These are phyloP conservation scores for Trametes villosa DNA, from an alignment of 768 basidiomycete species.

Conservation along the genomic window DNA sequence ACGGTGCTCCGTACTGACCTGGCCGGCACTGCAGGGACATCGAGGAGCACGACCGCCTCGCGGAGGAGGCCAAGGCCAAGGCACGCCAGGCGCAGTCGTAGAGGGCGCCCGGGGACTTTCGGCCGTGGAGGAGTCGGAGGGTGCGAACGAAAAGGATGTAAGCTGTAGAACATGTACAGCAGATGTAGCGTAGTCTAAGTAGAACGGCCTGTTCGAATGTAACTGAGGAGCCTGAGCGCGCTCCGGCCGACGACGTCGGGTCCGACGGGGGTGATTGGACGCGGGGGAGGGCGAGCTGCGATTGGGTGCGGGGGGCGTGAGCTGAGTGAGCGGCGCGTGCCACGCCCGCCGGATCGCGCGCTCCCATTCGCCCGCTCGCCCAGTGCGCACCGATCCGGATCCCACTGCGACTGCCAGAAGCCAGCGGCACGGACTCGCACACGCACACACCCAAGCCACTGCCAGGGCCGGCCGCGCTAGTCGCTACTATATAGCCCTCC, in stretches of 20 bases:
- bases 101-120: too few species aligned
- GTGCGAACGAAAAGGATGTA: neutral
- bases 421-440: too few species aligned
- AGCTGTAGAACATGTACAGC: slow-evolving; percentile 10
- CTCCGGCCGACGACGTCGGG: slow-evolving; percentile 7
- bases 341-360: neutral
- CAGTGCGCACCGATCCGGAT: too few species aligned
- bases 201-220: neutral
- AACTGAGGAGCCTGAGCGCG: neutral
- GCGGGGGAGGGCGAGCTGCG: neutral
- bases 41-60: slow-evolving; percentile 73
- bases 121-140: too few species aligned
- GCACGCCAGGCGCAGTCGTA: slow-evolving; percentile 7
- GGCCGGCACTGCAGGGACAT: slow-evolving; percentile 56
- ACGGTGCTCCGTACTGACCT: slow-evolving; percentile 7
- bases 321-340: slow-evolving; percentile 1
- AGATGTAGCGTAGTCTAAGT: neutral
- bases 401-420: too few species aligned
- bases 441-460: too few species aligned
- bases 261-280: slow-evolving; percentile 4
- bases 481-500: neutral
- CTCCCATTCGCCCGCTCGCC: slow-evolving; percentile 11
- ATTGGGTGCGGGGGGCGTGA: slow-evolving; percentile 6
- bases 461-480: too few species aligned
- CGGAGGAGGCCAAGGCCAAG: slow-evolving; percentile 31